Percentiles rank a stretch among this genome's conserved stretches.
Conservation (phyloP, 768 basidiomycete species). For the Pisolithus tinctorius region DNA sequence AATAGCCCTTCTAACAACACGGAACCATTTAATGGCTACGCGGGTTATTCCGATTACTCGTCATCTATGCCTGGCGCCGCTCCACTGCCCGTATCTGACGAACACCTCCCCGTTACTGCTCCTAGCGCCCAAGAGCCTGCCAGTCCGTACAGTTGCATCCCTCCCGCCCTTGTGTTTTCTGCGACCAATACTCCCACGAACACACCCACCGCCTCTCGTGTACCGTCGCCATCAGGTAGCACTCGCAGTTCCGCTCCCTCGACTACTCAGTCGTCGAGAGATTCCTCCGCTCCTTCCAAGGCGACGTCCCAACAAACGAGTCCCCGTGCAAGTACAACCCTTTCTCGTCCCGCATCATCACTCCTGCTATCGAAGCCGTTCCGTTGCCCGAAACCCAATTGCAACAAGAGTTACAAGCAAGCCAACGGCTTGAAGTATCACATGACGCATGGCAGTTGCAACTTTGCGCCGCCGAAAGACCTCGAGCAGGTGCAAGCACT, state of each 20-base stretch:
- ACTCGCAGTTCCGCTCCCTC: conserved; percentile 14
- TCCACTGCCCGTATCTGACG: conserved; percentile 26
- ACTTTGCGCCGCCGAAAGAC: conserved; percentile 87
- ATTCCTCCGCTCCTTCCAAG: conserved; percentile 17
- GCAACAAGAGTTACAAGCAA: conserved; percentile 95
- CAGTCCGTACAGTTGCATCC: conserved; percentile 45
- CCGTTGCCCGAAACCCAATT: conserved; percentile 90
- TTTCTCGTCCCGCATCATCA: conserved; percentile 47
- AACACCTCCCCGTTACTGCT: conserved; percentile 16
- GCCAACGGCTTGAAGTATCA: conserved; percentile 94
- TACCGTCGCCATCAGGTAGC: conserved; percentile 21
- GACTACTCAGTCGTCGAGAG: conserved; percentile 15
- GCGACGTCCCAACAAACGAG: conserved; percentile 16
- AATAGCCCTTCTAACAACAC: conserved; percentile 24
- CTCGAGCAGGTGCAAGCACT: conserved; percentile 70
- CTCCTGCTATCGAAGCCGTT: conserved; percentile 80
- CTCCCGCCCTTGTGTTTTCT: conserved; percentile 60
- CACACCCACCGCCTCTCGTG: conserved; percentile 45
- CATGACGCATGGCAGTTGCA: conserved; percentile 88
- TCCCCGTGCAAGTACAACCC: conserved; percentile 38
- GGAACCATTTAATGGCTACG: conserved; percentile 65
- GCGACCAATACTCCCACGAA: conserved; percentile 38
- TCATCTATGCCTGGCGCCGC: conserved; percentile 54
- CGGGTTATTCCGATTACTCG: conserved; percentile 61
- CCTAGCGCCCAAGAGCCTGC: conserved; percentile 27